phyloP scores from a whole-genome alignment of 495 filamentous ascomycete genomes.

The Penicillium subrubescens region DNA sequence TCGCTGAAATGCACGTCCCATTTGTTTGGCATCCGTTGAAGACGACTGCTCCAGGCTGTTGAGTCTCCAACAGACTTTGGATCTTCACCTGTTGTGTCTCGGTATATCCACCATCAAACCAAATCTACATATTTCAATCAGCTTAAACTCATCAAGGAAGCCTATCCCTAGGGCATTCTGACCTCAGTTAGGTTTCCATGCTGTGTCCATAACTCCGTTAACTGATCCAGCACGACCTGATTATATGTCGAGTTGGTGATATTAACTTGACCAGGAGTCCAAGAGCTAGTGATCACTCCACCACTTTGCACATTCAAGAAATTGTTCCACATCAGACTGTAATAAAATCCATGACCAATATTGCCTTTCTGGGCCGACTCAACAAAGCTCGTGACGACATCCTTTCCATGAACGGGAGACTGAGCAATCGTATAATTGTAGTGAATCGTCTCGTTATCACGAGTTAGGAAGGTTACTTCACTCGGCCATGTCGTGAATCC shows the following conservation, averaged over 20 bases:
- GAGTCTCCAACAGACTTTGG: neutral
- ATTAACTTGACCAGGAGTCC: neutral
- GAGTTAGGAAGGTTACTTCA: neutral
- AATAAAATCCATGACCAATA: neutral
- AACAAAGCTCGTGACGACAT: neutral
- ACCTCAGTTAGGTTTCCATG: neutral
- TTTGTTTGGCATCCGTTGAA: neutral
- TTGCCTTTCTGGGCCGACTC: neutral
- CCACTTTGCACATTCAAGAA: neutral
- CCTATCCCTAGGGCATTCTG: neutral
- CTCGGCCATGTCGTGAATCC: neutral
- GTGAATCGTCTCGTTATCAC: neutral
- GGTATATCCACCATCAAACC: neutral
- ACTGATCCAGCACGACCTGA: neutral
- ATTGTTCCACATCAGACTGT: neutral
- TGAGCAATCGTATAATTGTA: neutral
- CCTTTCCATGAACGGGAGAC: neutral
- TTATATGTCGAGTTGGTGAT: neutral
- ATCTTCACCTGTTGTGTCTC: neutral
- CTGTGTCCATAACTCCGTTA: neutral
- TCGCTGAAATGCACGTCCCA: neutral
- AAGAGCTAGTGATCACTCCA: neutral
- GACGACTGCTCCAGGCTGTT: neutral
- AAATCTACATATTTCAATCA: neutral
- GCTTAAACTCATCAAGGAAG: neutral